Conservation (phyloP, 768 basidiomycete genomes). For the Leccinum ochraceum region DNA sequence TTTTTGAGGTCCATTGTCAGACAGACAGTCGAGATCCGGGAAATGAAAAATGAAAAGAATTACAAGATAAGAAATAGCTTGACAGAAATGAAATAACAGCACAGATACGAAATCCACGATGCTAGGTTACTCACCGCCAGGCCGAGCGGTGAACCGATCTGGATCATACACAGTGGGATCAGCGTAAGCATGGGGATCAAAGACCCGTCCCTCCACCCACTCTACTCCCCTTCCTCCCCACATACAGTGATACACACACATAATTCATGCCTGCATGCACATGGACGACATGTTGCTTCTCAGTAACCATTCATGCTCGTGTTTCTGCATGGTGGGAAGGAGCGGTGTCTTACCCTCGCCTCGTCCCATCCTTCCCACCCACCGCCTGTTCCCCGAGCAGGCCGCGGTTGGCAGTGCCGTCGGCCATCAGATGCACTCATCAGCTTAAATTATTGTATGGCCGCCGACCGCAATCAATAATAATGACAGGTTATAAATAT, state of each 20-base stretch:
- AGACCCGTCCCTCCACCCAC: not conserved
- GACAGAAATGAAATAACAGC: conserved; percentile 13
- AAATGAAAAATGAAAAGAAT: conserved; percentile 10
- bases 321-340: conserved; percentile 20
- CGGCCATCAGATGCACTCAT: conserved; percentile 3
- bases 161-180: conserved; percentile 19
- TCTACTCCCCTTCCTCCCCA: not conserved
- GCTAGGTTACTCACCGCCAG: conserved; percentile 1
- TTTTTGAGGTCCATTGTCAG: not conserved
- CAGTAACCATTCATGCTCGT: conserved; percentile 9
- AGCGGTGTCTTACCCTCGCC: conserved; percentile 24
- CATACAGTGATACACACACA: not conserved
- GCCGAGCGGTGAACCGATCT: conserved; percentile 7
- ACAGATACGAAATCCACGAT: conserved; percentile 7
- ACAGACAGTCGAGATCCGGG: not conserved
- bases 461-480: conserved; percentile 35
- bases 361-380: conserved; percentile 14
- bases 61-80: conserved; percentile 2
- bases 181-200: conserved; percentile 1
- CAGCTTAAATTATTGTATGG: conserved; percentile 5
- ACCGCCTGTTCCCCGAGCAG: conserved; percentile 7
- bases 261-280: conserved; percentile 8
- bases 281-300: conserved; percentile 16
- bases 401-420: conserved; percentile 6
- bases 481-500: conserved; percentile 4